A percentile compares a stretch with the other conserved stretches of the same genome.
Conservation (phyloP, 1,284 basidiomycete genomes). For the Rhizoctonia solani region DNA sequence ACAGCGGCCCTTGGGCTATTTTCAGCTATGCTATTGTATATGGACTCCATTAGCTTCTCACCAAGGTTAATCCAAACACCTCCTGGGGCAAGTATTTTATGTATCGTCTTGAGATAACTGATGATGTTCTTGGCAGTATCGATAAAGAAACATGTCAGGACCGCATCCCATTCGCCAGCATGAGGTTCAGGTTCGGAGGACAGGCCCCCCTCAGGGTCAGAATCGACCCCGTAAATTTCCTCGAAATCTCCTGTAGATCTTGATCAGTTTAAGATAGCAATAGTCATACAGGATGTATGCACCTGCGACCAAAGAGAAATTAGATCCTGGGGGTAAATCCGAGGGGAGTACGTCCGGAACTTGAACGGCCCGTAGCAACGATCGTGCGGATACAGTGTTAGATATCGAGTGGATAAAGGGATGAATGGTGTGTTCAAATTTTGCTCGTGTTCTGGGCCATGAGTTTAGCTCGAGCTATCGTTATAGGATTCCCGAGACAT, state of each 20-base stretch:
- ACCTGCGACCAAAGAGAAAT: conserved; percentile 87
- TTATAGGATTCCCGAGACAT: background rate
- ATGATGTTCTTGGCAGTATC: conserved; percentile 94
- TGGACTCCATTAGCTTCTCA: conserved; percentile 42
- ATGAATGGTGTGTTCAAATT: conserved; percentile 67
- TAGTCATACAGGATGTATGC: conserved; percentile 35
- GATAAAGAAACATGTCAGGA: conserved; percentile 97
- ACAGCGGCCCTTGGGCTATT: conserved; percentile 67
- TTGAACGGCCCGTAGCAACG: conserved; percentile 66
- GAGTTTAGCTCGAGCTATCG: background rate
- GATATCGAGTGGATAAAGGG: conserved; percentile 92
- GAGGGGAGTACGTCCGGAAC: conserved; percentile 87
- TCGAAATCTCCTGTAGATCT: conserved; percentile 78
- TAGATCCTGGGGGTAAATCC: conserved; percentile 61
- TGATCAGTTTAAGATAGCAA: background rate
- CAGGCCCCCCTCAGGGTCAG: conserved; percentile 49
- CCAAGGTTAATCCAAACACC: conserved; percentile 93
- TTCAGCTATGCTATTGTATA: background rate
- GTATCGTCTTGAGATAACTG: conserved; percentile 84
- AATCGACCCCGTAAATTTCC: conserved; percentile 77
- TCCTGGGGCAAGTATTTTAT: conserved; percentile 75
- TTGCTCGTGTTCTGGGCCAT: background rate
- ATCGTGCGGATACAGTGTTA: conserved; percentile 64
- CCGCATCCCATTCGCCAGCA: conserved; percentile 79
- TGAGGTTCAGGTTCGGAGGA: conserved; percentile 54